Evolutionary conservation across 352 stramenopile genomes (phyloP).

Genomic region (Phytophthora podocarpi): DNA sequence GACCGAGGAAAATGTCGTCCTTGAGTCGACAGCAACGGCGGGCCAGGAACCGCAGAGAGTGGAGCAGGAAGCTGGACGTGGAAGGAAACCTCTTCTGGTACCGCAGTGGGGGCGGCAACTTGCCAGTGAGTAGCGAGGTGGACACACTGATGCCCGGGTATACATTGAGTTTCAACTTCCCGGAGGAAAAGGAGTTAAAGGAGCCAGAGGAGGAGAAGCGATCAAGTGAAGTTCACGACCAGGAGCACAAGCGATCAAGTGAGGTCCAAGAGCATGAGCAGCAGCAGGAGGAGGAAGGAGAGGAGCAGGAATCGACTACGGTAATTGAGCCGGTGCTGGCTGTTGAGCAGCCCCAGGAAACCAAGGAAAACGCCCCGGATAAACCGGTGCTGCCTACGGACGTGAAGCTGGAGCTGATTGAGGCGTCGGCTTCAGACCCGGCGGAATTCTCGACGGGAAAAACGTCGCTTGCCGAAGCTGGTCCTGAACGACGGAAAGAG

Average conservation of each 20-base stretch:
- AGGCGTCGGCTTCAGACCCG: constrained; percentile 28
- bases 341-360: constrained; percentile 20
- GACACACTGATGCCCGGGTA: constrained; percentile 32
- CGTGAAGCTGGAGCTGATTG: constrained; percentile 37
- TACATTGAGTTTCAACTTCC: constrained; percentile 37
- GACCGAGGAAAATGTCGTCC: constrained; percentile 37
- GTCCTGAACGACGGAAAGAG: constrained; percentile 49
- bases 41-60: constrained; percentile 67
- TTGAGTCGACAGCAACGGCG: constrained; percentile 41
- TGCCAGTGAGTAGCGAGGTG: constrained; percentile 13
- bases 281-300: constrained; percentile 10
- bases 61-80: constrained; percentile 67
- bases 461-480: constrained; percentile 26
- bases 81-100: constrained; percentile 69
- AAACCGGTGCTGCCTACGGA: constrained; percentile 18
- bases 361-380: constrained; percentile 22
- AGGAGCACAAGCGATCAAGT: too few relatives aligned
- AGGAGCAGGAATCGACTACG: constrained; percentile 9
- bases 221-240: too few relatives aligned
- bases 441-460: constrained; percentile 41
- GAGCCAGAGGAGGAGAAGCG: constrained; percentile 18
- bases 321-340: constrained; percentile 14
- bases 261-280: background rate
- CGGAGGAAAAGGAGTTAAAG: constrained; percentile 11
- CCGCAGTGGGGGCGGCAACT: constrained; percentile 28